Base-by-base conservation (phyloP, 176 grass and related monocot genomes). In the Aechmea fasciata region DNA sequence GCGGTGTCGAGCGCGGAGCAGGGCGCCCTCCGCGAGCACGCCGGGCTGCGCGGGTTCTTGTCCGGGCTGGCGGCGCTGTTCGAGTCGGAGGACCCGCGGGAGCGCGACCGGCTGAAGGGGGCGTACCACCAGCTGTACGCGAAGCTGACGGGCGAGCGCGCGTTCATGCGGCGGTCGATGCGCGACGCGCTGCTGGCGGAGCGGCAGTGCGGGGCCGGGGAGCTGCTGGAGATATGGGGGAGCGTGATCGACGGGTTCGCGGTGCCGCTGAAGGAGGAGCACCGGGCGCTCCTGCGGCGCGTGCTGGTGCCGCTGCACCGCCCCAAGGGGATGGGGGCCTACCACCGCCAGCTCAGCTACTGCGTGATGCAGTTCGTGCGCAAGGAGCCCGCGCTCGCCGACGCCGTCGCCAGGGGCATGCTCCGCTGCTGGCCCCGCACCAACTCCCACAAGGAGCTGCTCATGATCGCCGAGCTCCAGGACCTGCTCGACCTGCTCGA, bases 201-300 rank as follows among this genome's bases (percentile, higher is more conserved):
- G 41, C 54, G 72, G 63, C 68, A 75, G 24, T 82, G 50, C 57
- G 89, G 89, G 24, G 69, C 71, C 11, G 82, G 71, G 12, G 93
- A 92, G 81, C 67, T 92, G 53, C 86, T 97, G 15, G 93, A 97
- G 87, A 83, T 97, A 72, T 92, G 75, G 75, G 84, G 89, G 63
- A 97, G 93, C 81, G 92, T 97, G 76, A 83, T 97, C 84, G 80
- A 85, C 73, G 89, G 89, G 52, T 92, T 92, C 74, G 84, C 79
- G 3, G 73, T 97, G 82, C 89, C 89, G 52, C 79, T 97, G 50
- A 97, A 92, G 81, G 86, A 87, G 52, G 93, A 92, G 80, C 86
- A 92, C 77, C 72, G 82, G 20, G 57, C 18, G 53, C 92, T 97
- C 80, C 68, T 97, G 70, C 51, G 47, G 7, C 73, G 86, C 22